Conservation (phyloP, 2,329 filamentous ascomycete species). For the Berkeleyomyces rouxiae region DNA sequence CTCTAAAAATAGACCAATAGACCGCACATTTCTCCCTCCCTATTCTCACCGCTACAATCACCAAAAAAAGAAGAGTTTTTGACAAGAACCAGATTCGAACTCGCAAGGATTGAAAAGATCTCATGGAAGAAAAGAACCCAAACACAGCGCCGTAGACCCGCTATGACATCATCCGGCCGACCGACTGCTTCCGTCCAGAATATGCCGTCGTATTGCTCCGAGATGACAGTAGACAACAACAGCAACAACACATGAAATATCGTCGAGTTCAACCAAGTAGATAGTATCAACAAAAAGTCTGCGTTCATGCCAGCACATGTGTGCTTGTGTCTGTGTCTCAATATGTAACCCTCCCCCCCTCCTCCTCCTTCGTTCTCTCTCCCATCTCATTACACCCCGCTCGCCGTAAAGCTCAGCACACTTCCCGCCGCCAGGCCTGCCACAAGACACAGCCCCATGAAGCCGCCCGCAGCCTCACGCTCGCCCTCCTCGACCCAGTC, state of each 20-base stretch:
- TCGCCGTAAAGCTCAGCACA: constrained; percentile 65
- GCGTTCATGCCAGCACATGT: too few species aligned
- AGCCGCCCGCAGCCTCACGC: constrained; percentile 74
- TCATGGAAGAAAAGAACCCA: not conserved
- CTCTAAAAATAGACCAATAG: too few species aligned
- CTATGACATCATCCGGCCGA: too few species aligned
- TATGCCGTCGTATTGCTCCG: too few species aligned
- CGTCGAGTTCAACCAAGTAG: too few species aligned
- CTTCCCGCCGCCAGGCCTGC: constrained; percentile 72
- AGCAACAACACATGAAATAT: too few species aligned
- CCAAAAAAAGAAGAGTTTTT: not conserved
- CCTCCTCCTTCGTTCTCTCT: not conserved
- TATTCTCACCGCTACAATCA: too few species aligned
- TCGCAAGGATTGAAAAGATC: constrained; percentile 6
- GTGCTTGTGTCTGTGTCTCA: too few species aligned
- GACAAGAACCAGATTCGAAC: constrained; percentile 10
- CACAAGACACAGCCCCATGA: constrained; percentile 87
- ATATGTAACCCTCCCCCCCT: not conserved
- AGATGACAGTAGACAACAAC: too few species aligned
- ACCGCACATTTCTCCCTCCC: too few species aligned
- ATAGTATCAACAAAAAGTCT: too few species aligned
- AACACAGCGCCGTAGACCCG: constrained; percentile 9
- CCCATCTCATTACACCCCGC: constrained; percentile 26
- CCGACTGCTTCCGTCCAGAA: too few species aligned
- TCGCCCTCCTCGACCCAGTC: constrained; percentile 71